A percentile compares a stretch with the other conserved stretches of the same genome.
These are phyloP conservation scores for Aureobasidium namibiae DNA, from an alignment of 2,329 filamentous ascomycete species.

Conservation along the genomic window DNA sequence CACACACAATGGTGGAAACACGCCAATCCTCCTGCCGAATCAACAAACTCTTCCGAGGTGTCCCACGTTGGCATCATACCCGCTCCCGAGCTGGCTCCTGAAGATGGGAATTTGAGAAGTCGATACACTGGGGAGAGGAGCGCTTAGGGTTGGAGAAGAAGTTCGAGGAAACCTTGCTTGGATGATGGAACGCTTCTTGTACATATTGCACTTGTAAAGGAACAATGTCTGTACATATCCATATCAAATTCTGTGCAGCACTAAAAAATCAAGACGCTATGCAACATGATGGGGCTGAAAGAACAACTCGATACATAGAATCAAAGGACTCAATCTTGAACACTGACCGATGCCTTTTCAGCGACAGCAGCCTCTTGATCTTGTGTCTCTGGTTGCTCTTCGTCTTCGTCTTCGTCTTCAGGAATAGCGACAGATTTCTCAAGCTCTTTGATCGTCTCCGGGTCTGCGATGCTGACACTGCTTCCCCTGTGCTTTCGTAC, in stretches of 20 bases:
- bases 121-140: not conserved
- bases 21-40: constrained; percentile 1
- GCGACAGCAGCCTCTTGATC: constrained; percentile 22
- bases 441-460: constrained; percentile 26
- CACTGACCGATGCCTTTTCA: constrained; percentile 28
- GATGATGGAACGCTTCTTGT: not conserved
- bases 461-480: constrained; percentile 19
- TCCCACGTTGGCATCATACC: not conserved
- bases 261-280: not conserved
- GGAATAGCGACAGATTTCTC: constrained; percentile 23
- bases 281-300: not conserved
- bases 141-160: not conserved
- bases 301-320: not conserved
- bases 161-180: not conserved
- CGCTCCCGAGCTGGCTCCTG: not conserved
- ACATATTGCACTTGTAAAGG: not conserved
- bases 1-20: constrained; percentile 13
- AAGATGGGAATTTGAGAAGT: not conserved
- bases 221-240: not conserved
- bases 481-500: constrained; percentile 20
- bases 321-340: constrained; percentile 25
- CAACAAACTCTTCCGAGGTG: not conserved
- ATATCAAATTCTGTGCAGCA: not conserved
- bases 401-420: constrained; percentile 21
- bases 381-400: constrained; percentile 18